Evolutionary conservation across 148 eudicot genomes (phyloP).

Genomic region (Bassia scoparia): DNA sequence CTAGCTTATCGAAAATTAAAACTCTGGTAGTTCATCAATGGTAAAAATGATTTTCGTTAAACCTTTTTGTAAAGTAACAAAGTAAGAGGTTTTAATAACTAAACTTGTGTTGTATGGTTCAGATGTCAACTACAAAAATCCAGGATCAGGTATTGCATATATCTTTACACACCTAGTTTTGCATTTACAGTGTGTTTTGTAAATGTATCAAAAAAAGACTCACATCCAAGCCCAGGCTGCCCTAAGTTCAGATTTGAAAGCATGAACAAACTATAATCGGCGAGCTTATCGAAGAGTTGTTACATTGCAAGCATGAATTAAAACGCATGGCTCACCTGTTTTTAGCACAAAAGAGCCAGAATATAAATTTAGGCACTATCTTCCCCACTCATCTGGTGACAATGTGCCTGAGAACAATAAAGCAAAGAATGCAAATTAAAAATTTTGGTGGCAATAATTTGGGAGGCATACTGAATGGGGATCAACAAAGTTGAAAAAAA

Average conservation of each 20-base stretch:
- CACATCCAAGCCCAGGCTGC: background rate
- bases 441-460: background rate
- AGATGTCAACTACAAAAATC: background rate
- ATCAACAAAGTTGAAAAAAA: too few relatives aligned
- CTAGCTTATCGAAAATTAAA: background rate
- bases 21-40: background rate
- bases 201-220: background rate
- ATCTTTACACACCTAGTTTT: background rate
- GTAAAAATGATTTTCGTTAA: too few relatives aligned
- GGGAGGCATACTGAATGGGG: background rate
- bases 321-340: constrained; percentile 51
- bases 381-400: constrained; percentile 95
- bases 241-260: background rate
- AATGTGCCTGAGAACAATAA: constrained; percentile 59
- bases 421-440: constrained; percentile 10
- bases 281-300: background rate
- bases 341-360: constrained; percentile 75
- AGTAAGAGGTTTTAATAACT: background rate
- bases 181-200: background rate
- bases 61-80: background rate
- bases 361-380: constrained; percentile 84
- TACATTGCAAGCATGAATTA: background rate
- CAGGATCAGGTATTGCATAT: background rate
- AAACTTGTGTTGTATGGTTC: background rate
- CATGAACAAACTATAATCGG: background rate